A percentile compares a stretch with the other conserved stretches of the same genome.
Conservation (phyloP, 768 basidiomycete genomes). For the Hericium alpestre region DNA sequence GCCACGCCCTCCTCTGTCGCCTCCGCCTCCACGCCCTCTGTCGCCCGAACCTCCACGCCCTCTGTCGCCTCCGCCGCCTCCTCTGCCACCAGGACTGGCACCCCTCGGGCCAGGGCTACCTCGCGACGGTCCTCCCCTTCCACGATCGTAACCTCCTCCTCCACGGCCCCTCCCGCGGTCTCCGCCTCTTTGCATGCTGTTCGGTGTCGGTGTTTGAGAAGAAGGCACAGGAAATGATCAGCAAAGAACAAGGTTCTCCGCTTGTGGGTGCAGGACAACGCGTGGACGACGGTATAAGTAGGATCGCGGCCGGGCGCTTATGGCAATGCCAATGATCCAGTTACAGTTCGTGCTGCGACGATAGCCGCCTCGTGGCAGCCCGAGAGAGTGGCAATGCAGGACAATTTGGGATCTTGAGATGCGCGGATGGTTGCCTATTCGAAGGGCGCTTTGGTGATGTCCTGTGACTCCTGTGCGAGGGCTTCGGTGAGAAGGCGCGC, state of each 20-base stretch:
- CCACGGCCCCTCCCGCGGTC: conserved; percentile 16
- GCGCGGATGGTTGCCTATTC: background rate
- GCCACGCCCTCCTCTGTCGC: conserved; percentile 7
- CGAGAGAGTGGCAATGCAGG: background rate
- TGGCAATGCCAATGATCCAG: background rate
- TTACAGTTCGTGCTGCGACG: background rate
- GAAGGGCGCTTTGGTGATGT: background rate
- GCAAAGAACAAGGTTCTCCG: background rate
- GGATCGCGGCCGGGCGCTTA: background rate
- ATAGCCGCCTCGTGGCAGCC: background rate
- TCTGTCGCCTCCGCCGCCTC: conserved; percentile 9
- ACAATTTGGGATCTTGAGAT: background rate
- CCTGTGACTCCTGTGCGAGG: background rate
- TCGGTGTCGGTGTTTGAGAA: background rate
- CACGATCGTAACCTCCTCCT: conserved; percentile 9
- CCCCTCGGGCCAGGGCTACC: conserved; percentile 14
- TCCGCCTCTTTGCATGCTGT: conserved; percentile 15
- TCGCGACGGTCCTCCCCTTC: conserved; percentile 10
- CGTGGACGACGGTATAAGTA: background rate
- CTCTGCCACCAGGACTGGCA: conserved; percentile 13
- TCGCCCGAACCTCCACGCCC: conserved; percentile 10
- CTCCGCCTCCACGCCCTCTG: conserved; percentile 7
- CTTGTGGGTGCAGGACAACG: too few species aligned
- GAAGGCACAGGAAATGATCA: background rate
- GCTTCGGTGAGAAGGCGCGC: background rate